A percentile compares a stretch with the other conserved stretches of the same genome.
phyloP scores from a whole-genome alignment of 768 basidiomycete species.

The Mycena kentingensis region DNA sequence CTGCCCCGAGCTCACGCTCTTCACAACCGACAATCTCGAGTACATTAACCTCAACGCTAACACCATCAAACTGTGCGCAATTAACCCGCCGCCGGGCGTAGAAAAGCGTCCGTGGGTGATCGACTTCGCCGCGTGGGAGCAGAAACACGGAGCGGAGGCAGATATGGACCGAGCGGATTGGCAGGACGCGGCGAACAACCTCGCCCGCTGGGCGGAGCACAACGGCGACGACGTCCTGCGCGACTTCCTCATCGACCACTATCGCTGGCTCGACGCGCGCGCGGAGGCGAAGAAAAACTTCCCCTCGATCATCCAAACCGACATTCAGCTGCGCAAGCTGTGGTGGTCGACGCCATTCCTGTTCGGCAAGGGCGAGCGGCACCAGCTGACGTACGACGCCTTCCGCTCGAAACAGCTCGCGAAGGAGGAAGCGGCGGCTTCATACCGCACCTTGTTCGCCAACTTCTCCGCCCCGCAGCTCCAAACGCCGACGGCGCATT shows the following conservation, averaged over 20 bases:
- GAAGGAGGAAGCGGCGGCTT: too few species aligned
- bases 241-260: background rate
- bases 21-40: constrained; percentile 1
- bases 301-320: background rate
- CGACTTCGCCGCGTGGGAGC: background rate
- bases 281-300: background rate
- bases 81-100: background rate
- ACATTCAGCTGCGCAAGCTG: background rate
- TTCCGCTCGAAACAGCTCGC: too few species aligned
- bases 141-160: background rate
- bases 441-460: too few species aligned
- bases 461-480: too few species aligned
- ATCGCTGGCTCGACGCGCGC: background rate
- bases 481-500: too few species aligned
- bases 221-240: background rate
- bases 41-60: background rate
- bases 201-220: background rate
- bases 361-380: too few species aligned
- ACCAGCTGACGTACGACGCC: too few species aligned
- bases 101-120: background rate
- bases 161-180: background rate
- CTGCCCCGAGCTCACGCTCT: constrained; percentile 3
- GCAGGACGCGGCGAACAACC: background rate
- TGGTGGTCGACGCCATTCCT: too few species aligned
- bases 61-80: background rate